phyloP scores from a whole-genome alignment of 345 rosid genomes.

The Salix arbutifolia region DNA sequence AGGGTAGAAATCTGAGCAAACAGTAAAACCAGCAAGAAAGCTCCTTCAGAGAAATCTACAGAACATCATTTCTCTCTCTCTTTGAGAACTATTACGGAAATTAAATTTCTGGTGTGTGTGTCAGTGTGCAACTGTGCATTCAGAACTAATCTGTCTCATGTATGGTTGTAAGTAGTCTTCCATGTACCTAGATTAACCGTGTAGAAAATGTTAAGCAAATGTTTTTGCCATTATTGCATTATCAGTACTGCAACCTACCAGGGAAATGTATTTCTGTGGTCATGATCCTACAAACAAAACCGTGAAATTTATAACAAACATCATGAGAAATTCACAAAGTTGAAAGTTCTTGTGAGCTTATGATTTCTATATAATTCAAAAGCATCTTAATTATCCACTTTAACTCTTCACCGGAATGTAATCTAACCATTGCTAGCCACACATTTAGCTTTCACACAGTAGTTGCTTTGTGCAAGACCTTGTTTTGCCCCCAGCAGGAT shows the following conservation, averaged over 20 bases:
- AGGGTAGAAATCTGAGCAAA: slow-evolving; percentile 51
- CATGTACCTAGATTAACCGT: neutral
- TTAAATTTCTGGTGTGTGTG: neutral
- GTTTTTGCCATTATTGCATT: neutral
- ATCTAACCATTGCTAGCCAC: neutral
- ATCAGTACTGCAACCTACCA: neutral
- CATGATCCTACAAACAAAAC: neutral
- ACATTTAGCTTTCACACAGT: neutral
- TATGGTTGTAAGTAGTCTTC: neutral
- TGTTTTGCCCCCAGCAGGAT: neutral
- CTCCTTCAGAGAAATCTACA: neutral
- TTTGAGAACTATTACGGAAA: neutral
- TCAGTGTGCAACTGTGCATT: neutral
- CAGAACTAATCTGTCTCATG: neutral
- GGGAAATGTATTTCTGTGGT: neutral
- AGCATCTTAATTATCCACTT: neutral
- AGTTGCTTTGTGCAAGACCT: neutral
- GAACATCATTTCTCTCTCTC: neutral
- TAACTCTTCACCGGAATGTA: neutral
- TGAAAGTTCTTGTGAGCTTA: neutral
- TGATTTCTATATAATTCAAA: neutral
- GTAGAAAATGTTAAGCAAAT: neutral
- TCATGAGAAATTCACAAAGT: neutral
- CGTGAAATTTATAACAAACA: neutral
- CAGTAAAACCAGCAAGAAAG: neutral